Conservation (phyloP, 345 rosid species). For the Syzygium aqueum region DNA sequence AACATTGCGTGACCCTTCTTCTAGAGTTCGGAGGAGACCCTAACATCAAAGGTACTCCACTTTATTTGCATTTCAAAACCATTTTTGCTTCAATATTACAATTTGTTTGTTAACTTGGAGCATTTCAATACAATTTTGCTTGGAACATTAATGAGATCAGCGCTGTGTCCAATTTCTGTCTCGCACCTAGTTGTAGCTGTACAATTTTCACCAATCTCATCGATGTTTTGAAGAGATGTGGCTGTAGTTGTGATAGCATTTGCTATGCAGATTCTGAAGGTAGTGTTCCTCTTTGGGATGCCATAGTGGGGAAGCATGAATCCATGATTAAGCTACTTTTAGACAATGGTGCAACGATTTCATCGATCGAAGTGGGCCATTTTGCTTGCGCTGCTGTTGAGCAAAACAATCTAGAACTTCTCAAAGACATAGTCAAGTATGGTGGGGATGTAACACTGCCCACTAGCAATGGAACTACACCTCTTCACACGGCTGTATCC, state of each 20-base stretch:
- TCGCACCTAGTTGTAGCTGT: not conserved
- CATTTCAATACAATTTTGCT: not conserved
- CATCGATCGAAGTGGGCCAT: conserved; percentile 41
- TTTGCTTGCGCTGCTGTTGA: conserved; percentile 49
- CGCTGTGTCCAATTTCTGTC: not conserved
- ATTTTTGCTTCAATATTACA: not conserved
- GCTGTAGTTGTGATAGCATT: not conserved
- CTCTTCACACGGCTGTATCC: conserved; percentile 60
- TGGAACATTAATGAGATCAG: not conserved
- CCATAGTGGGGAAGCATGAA: conserved; percentile 51
- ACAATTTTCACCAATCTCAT: not conserved
- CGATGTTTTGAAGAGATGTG: not conserved
- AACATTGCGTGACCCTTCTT: conserved; percentile 55
- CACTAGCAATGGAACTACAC: conserved; percentile 37
- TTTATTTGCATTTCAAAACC: too few relatives aligned
- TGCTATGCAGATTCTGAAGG: conserved; percentile 65
- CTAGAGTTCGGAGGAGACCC: conserved; percentile 72
- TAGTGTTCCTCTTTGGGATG: conserved; percentile 82
- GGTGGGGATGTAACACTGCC: conserved; percentile 60
- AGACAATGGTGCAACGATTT: conserved; percentile 55
- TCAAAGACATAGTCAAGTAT: conserved; percentile 32
- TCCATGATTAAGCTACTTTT: conserved; percentile 33
- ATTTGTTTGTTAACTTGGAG: not conserved
- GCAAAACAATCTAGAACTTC: conserved; percentile 45
- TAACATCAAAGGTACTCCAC: conserved; percentile 50